Evolutionary conservation across 306 rosid genomes (phyloP), one percentile per base, ranked within the genome.

Genomic region (Gastrolobium bilobum): DNA sequence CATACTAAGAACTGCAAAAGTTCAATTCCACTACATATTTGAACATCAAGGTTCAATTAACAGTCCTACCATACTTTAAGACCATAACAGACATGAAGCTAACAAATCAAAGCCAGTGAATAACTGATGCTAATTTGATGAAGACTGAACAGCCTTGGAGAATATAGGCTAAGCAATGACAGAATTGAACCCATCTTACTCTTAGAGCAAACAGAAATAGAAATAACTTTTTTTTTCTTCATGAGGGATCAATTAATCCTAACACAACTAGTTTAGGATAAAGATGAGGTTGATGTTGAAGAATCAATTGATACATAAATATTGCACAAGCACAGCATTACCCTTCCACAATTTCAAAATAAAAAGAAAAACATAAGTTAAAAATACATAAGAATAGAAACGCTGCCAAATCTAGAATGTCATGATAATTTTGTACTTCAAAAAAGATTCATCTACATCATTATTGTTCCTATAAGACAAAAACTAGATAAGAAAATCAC

Each of bases 401-500:
- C n/a, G 5, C 66, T 37, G 31, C 50, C 47, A 78, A 63, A 71
- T 26, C 48, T 48, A 77, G 71, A 61, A 72, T 9, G n/a, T 4
- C 30, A 73, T 39, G 44, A 4, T 57, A 7, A 39, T 57, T 11
- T 42, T 51, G 33, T 50, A 57, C 75, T 42, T 26, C 1, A 74
- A 75, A 69, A 50, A 13, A 13, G 37, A 74, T 69, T n/a, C 9
- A 20, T 50, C 47, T 65, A 57, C 46, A 53, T 46, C 64, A 64
- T 61, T 54, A 62, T 54, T 39, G 38, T 14, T n/a, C 74, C 29
- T 26, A 39, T 4, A 62, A 64, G 61, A 44, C 38, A 31, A 57
- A 31, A 78, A 14, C 20, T 8, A 73, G 9, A 51, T 8, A 70
- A 61, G 56, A 46, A 83, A 46, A 83, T 65, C 52, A 50, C 13